Base-by-base conservation (phyloP, 75 land plant genomes). In the Pinus albicaulis region DNA sequence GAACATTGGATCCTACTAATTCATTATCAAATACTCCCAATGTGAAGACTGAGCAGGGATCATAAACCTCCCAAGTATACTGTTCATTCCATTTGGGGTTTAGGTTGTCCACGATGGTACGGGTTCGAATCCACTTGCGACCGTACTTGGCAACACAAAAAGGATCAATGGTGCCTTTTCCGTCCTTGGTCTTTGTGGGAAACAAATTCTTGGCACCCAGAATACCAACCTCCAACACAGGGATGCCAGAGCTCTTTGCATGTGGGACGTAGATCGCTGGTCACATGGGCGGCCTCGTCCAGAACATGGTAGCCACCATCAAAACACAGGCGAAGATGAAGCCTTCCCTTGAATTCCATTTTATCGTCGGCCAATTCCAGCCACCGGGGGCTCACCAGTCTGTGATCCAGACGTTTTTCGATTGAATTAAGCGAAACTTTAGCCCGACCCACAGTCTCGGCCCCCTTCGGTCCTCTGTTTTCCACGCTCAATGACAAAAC, bases 31-130 rank as follows among this genome's bases (percentile, higher is more conserved):
- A 94, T 10, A 93, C 93, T 17, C 85, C 95, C 13, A 94, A 74
- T 8, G 95, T 87, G 55, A 94, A 80, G 14, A 94, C 91, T 0
- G 98, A 92, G 76, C 95, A 94, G 6, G 98, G 98, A 74, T 94
- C 98, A 71, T 86, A 80, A 16, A 94, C 88, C 22, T 94, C 95
- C 98, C 95, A 92, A 11, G 95, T 85, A 76, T 92, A 92, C 75
- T 94, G 98, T 84, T 94, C 98, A 77, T 94, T 89, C 98, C 98
- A 94, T 12, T 88, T 74, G 13, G 98, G 98, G 64, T 84, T 89
- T 75, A 92, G 86, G 57, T 86, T 85, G 75, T 92, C 95, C 2
- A 90, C 80, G 17, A 94, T 81, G 44, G 98, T 90, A 10, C 98
- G 84, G 3, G 98, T 88, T 12, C 98, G 87, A 19, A 89, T 84